A percentile compares a stretch with the other conserved stretches of the same genome.
Evolutionary conservation across 129 eudicot genomes (phyloP).

Genomic region (Cynara cardunculus): DNA sequence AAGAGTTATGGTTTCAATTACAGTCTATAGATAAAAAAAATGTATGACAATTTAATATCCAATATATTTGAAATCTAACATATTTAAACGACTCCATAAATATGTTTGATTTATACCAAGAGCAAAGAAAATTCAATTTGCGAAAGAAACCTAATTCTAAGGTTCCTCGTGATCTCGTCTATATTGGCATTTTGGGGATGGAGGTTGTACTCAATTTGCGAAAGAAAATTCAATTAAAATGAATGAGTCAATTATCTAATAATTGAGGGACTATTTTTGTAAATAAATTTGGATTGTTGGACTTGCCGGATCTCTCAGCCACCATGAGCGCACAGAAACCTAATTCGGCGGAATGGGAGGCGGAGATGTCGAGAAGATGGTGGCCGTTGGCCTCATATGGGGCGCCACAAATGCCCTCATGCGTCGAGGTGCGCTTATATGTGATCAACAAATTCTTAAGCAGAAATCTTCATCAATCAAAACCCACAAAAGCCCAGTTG

Average conservation of each 20-base stretch:
- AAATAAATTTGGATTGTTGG: neutral
- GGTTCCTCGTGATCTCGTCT: too few relatives aligned
- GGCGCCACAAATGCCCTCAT: conserved; percentile 91
- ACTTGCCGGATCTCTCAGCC: neutral
- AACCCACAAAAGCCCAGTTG: conserved; percentile 38
- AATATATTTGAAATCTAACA: too few relatives aligned
- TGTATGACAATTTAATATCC: too few relatives aligned
- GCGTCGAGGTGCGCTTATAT: conserved; percentile 78
- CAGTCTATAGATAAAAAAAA: too few relatives aligned
- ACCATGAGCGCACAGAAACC: conserved; percentile 11
- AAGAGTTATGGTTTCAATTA: too few relatives aligned
- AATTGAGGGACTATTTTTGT: neutral
- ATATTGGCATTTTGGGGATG: too few relatives aligned
- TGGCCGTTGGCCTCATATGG: conserved; percentile 94
- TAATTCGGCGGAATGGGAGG: conserved; percentile 23
- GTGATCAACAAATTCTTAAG: conserved; percentile 43
- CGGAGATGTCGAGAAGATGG: conserved; percentile 83
- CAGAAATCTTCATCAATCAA: conserved; percentile 42
- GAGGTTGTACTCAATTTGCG: neutral
- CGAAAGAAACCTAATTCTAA: too few relatives aligned
- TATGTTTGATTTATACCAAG: too few relatives aligned
- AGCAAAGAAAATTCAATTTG: too few relatives aligned
- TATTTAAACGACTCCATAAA: too few relatives aligned
- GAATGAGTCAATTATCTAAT: neutral
- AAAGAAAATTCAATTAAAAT: neutral